Base-by-base conservation (phyloP, 2,329 filamentous ascomycete species). In the Hypoxylon sp. region DNA sequence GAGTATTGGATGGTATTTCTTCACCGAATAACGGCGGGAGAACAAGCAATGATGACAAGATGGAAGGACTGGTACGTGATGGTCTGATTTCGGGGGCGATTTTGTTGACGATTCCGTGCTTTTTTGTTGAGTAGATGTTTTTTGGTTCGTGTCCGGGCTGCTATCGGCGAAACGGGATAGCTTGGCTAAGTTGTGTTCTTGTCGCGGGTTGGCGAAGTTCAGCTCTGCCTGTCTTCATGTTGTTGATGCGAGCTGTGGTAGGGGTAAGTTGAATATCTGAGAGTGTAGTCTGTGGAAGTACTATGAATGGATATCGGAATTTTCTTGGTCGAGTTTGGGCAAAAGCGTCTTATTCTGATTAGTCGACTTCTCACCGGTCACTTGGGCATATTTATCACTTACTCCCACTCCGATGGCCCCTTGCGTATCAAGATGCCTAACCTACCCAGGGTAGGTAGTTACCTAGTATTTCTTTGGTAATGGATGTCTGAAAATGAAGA, bases 261-360 rank as follows among this genome's bases (percentile, higher is more conserved):
- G 24, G 13, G 38, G 38, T 17, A 9, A 8, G 20, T 24, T 24
- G 20, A 4, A 21, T 41, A 11, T 41, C 38, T 24, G 55, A 45
- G 55, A 21, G 24, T 21, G 21, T 49, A 17, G 15, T 38, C 21
- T 24, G 38, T 13, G n/a, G 31, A 15, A 17, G 5, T 17, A 6
- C 5, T 6, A 24, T n/a, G 31, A 37, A 38, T 31, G 38, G 35
- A 24, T 17, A 53, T 43, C 31, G 17, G 9, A 13, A 35, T 54
- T 33, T 37, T 15, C 18, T 24, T 15, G n/a, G 17, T 26, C 46
- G 49, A 27, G 40, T 15, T 43, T 48, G 31, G 27, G 37, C 13
- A 20, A 50, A 26, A 59, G 56, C 50, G 8, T 49, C 37, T 18
- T 38, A 17, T 35, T 35, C 17, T 15, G 31, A 35, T 17, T 35